phyloP scores from a whole-genome alignment of 1,139 yeast species.

The Yamadazyma aaseri region DNA sequence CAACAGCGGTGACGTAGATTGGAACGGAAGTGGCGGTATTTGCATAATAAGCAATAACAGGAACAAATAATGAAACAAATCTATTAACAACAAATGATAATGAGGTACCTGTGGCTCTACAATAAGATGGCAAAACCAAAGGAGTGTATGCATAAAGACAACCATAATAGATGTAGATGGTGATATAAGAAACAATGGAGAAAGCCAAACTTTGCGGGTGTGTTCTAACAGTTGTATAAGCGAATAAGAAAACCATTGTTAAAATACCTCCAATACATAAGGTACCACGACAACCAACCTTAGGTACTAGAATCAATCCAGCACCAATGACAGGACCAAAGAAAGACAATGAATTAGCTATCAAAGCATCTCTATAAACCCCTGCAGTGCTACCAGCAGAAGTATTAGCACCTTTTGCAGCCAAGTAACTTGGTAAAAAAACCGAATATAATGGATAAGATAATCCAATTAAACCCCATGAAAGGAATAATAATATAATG shows the following conservation, averaged over 20 bases:
- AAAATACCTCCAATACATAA: constrained; percentile 52
- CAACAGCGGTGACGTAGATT: constrained; percentile 57
- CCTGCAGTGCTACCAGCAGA: constrained; percentile 30
- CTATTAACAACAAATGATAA: constrained; percentile 47
- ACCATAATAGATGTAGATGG: constrained; percentile 53
- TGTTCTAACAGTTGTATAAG: constrained; percentile 53
- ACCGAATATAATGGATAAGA: constrained; percentile 53
- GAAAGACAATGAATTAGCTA: constrained; percentile 49
- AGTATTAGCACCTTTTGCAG: constrained; percentile 45
- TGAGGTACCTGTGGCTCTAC: constrained; percentile 57
- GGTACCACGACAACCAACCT: constrained; percentile 54
- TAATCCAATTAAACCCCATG: constrained; percentile 53
- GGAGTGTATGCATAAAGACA: constrained; percentile 58
- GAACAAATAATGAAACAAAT: constrained; percentile 50
- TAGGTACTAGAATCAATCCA: constrained; percentile 39
- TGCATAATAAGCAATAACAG: constrained; percentile 50
- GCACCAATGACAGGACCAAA: constrained; percentile 63
- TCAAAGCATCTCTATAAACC: constrained; percentile 52
- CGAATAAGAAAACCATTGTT: constrained; percentile 55
- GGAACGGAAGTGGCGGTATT: constrained; percentile 45
- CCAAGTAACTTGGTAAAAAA: constrained; percentile 49
- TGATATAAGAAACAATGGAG: constrained; percentile 48
- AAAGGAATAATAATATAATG: constrained; percentile 36
- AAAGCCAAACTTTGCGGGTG: constrained; percentile 51
- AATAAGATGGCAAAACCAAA: constrained; percentile 55